Evolutionary conservation across 2,329 filamentous ascomycete species (phyloP).

Genomic region (Ophiostoma sp.): DNA sequence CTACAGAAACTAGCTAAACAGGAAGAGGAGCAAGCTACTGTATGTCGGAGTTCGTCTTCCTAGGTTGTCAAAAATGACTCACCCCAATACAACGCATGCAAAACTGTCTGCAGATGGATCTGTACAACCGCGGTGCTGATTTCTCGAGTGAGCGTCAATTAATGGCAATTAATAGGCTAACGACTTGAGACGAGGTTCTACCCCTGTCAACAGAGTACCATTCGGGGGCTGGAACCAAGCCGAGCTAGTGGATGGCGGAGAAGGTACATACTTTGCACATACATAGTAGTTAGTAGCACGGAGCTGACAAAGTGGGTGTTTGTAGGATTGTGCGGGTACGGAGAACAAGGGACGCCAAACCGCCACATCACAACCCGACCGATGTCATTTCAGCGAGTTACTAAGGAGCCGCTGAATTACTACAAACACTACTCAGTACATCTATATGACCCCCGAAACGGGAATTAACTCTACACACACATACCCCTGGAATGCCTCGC

Average conservation of each 20-base stretch:
- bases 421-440: background rate
- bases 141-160: background rate
- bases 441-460: background rate
- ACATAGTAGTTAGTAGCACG: no score
- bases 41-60: background rate
- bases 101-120: background rate
- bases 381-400: background rate
- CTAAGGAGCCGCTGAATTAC: background rate
- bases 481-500: background rate
- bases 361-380: background rate
- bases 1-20: no score
- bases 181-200: background rate
- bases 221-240: background rate
- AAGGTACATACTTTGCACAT: no score
- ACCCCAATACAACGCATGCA: background rate
- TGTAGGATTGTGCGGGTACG: background rate
- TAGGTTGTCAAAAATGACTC: background rate
- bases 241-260: background rate
- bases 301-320: background rate
- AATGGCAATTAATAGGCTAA: background rate
- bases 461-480: background rate
- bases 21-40: no score
- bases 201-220: no score
- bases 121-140: background rate
- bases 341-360: background rate